These are phyloP conservation scores for Rugonectria rugulosa DNA, from an alignment of 2,329 filamentous ascomycete species.

Conservation along the genomic window DNA sequence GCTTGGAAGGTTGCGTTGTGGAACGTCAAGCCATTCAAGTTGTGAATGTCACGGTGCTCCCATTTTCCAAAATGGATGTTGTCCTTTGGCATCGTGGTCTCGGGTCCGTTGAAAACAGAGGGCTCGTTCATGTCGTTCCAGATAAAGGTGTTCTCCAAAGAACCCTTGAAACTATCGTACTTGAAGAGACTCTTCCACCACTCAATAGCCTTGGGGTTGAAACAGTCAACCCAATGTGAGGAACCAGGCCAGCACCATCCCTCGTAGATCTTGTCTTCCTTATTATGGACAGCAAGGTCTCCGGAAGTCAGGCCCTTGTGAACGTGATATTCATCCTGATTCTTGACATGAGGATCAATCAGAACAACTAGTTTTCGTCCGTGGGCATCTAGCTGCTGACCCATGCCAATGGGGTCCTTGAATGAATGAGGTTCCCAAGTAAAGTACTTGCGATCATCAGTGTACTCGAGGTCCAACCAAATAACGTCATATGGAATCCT, in stretches of 20 bases:
- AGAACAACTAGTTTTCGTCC: conserved; percentile 92
- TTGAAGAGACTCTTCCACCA: conserved; percentile 94
- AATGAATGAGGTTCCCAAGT: conserved; percentile 95
- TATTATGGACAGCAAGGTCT: conserved; percentile 85
- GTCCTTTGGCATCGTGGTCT: conserved; percentile 99
- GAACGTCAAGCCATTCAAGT: conserved; percentile 93
- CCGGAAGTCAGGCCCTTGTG: conserved; percentile 85
- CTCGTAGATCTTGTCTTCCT: conserved; percentile 87
- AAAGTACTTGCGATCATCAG: conserved; percentile 97
- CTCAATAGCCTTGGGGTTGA: conserved; percentile 87
- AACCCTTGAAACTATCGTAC: conserved; percentile 87
- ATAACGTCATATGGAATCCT: conserved; percentile 98
- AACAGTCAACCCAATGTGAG: conserved; percentile 95
- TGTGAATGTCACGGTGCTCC: conserved; percentile 98
- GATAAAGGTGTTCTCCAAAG: conserved; percentile 85
- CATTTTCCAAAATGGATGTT: conserved; percentile 90
- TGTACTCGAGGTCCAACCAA: conserved; percentile 98
- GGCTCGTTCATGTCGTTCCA: conserved; percentile 99
- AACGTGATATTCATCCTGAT: conserved; percentile 78
- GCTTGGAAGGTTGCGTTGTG: conserved; percentile 93
- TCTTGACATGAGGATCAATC: conserved; percentile 98
- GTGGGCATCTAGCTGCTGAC: conserved; percentile 82
- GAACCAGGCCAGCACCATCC: conserved; percentile 99
- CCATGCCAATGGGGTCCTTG: conserved; percentile 84
- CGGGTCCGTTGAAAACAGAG: conserved; percentile 97